Evolutionary conservation across 78 protist species (phyloP).

Genomic region (Blattamonas nauphoetae): DNA sequence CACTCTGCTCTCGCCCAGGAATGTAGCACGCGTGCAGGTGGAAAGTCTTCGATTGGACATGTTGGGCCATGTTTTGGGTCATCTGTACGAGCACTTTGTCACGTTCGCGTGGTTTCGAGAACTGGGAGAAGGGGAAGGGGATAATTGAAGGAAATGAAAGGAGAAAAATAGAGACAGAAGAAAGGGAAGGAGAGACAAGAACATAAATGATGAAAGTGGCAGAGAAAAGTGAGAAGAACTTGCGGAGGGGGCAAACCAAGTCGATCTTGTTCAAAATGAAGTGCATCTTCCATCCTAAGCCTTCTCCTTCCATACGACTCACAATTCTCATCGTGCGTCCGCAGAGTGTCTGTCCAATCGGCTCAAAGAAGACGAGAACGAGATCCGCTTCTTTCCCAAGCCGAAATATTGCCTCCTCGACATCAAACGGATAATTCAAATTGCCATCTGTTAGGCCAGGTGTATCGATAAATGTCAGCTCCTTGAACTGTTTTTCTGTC

Average conservation of each 20-base stretch:
- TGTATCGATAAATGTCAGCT: conserved; percentile 42
- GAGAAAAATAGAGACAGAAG: neutral
- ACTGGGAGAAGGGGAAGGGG: neutral
- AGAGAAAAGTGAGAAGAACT: too few relatives aligned
- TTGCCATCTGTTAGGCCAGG: conserved; percentile 50
- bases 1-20: neutral
- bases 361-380: conserved; percentile 37
- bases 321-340: conserved; percentile 16
- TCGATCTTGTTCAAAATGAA: conserved; percentile 25
- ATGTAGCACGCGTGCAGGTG: conserved; percentile 20
- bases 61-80: conserved; percentile 25
- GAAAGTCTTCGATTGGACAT: neutral
- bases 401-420: conserved; percentile 9
- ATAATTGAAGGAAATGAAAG: neutral
- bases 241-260: neutral
- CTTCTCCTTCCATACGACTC: neutral
- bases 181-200: neutral
- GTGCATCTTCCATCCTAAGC: neutral
- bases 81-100: conserved; percentile 33
- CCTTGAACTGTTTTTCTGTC: neutral
- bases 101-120: neutral
- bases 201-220: neutral
- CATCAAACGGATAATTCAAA: conserved; percentile 38
- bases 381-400: conserved; percentile 29
- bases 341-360: conserved; percentile 42